Conservation (phyloP, 2,329 filamentous ascomycete genomes). For the Fusarium penzigii region DNA sequence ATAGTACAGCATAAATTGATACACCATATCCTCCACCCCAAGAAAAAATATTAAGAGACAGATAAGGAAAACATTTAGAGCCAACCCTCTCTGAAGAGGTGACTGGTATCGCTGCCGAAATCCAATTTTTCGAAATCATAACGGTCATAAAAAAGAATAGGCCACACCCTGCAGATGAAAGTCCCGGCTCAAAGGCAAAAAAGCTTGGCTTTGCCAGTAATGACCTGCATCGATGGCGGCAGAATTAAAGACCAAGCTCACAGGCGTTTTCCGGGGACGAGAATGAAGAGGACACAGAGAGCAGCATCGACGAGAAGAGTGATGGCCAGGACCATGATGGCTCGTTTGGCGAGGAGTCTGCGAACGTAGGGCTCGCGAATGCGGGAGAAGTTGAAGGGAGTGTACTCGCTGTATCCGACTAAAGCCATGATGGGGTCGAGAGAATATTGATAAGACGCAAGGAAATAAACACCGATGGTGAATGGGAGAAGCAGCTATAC, state of each 20-base stretch:
- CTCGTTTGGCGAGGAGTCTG: slow-evolving; percentile 79
- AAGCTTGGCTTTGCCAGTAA: slow-evolving; percentile 22
- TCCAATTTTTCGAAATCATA: slow-evolving; percentile 29
- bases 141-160: slow-evolving; percentile 28
- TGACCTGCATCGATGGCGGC: slow-evolving; percentile 27
- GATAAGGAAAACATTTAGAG: neutral
- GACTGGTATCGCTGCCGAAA: slow-evolving; percentile 19
- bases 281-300: slow-evolving; percentile 87
- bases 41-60: slow-evolving; percentile 10
- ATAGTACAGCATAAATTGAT: slow-evolving; percentile 26
- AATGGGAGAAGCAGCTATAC: slow-evolving; percentile 77
- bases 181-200: slow-evolving; percentile 8
- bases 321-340: slow-evolving; percentile 76
- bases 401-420: slow-evolving; percentile 92
- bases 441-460: slow-evolving; percentile 92
- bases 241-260: slow-evolving; percentile 38
- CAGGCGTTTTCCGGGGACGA: slow-evolving; percentile 86
- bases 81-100: slow-evolving; percentile 11
- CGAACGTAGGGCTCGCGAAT: slow-evolving; percentile 91
- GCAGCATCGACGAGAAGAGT: slow-evolving; percentile 76
- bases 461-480: slow-evolving; percentile 83
- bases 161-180: slow-evolving; percentile 18
- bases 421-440: slow-evolving; percentile 90
- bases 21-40: slow-evolving; percentile 20
- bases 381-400: slow-evolving; percentile 85